Evolutionary conservation across 1,284 basidiomycete species (phyloP), one percentile per base, ranked within the genome.

Genomic region (Erythrobasidium hasegawianum): DNA sequence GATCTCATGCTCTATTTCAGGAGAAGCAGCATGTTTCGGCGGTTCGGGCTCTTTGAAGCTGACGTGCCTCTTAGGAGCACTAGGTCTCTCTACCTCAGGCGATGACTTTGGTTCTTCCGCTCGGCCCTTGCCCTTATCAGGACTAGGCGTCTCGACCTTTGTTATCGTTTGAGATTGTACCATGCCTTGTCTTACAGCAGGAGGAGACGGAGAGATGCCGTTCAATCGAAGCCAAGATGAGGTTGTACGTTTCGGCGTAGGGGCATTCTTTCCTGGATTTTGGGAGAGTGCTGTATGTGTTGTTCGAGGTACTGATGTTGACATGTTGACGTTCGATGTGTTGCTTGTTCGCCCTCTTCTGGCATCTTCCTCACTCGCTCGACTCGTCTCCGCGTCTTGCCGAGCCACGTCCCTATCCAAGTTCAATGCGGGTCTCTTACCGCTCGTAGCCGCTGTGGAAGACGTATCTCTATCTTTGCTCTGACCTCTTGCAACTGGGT

Each of bases 191-290:
- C 55, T 50, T 26, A 33, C 39, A 7, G 29, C 49, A 14, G 62
- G 62, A 20, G 62, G 62, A 9, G 62, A 65, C 2, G 56, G 56
- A 7, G 55, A 57, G 5, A 65, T 14, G 13, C 45, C 62, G 24
- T 65, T 65, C 38, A 65, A 26, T 22, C 62, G 54, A 11, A 65
- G 56, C 62, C 62, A 65, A 38, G 54, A n/a, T 56, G 61, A 11
- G 41, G 53, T 47, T 4, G 43, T 47, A 8, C 22, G 16, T 24
- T 47, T 47, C 5, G 43, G 43, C 5, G 43, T 47, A n/a, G 43
- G 43, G 8, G 43, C 43, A 16, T 47, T 47, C 43, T 47, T 47
- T 8, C 43, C 43, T 47, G 43, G 43, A 47, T n/a, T 47, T 18
- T 47, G 43, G 43, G 43, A 47, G 8, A 47, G 22, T 4, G 7